phyloP scores from a whole-genome alignment of 192 early-diverging fungal genomes.

The Umbelopsis sp. region DNA sequence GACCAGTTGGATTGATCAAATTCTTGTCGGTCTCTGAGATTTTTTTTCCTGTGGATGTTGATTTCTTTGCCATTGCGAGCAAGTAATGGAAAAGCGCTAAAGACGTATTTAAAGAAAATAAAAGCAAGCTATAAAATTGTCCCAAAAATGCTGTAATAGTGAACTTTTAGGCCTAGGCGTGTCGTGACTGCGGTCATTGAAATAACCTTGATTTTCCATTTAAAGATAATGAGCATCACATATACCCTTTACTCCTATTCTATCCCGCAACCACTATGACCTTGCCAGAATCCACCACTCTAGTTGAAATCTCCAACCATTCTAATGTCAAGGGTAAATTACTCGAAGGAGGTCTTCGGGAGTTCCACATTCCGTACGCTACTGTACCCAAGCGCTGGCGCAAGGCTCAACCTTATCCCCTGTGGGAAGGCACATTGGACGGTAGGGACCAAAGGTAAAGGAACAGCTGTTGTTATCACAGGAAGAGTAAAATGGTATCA shows the following conservation, averaged over 20 bases:
- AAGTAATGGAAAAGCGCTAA: background rate
- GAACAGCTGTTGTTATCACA: too few relatives aligned
- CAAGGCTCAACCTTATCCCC: conserved; percentile 14
- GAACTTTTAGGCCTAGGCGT: too few relatives aligned
- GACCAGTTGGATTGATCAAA: background rate
- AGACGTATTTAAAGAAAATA: background rate
- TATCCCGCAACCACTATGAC: background rate
- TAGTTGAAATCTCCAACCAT: background rate
- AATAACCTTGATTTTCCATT: too few relatives aligned
- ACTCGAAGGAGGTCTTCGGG: background rate
- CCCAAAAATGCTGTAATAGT: too few relatives aligned
- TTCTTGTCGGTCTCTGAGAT: conserved; percentile 8
- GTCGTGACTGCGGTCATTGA: too few relatives aligned
- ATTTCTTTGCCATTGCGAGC: background rate
- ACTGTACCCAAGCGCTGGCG: conserved; percentile 40
- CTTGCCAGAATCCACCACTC: background rate
- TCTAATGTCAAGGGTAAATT: background rate
- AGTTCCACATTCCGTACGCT: conserved; percentile 37
- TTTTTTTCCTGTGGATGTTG: background rate
- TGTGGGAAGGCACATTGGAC: conserved; percentile 35
- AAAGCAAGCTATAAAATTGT: background rate
- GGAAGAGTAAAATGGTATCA: too few relatives aligned
- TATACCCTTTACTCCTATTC: background rate
- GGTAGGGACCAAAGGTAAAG: conserved; percentile 21
- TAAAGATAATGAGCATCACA: too few relatives aligned